Base-by-base conservation (phyloP, 169 alveolate species). In the Plasmodium gonderi region DNA sequence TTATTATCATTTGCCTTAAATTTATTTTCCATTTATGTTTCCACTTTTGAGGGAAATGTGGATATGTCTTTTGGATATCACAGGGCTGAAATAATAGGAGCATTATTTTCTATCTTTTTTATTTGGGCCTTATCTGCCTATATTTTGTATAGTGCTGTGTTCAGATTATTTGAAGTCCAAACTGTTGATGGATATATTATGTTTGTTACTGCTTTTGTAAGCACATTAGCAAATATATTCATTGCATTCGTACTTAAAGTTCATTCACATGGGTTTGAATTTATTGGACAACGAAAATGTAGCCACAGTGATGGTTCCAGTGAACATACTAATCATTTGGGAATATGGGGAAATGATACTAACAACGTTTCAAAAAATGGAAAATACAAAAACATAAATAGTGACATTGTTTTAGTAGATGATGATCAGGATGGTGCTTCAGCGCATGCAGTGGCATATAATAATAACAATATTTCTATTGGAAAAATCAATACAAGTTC, bases 51-150 rank as follows among this genome's bases (percentile, higher is more conserved):
- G 79, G 99, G 99, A 17, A 97, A 97, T 17, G 94, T 94, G 54
- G 93, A 95, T 49, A 95, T 98, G 98, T 96, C 99, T 3, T 98
- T 96, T 91, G 99, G 99, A 7, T 98, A 97, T 81, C 98, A 98
- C 76, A 93, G 99, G 83, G 99, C 99, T 1, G 99, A 98, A 95
- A 97, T 98, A 40, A 91, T 98, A 49, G 99, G 99, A 42, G 99
- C 99, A 20, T 85, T 97, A 17, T 95, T 97, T 42, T 96, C 99
- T 76, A 97, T 98, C 14, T 76, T 97, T 29, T 90, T 98, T 60
- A 98, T 98, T 23, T 98, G 99, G 99, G 98, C 96, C 1, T 91
- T 98, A 80, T 98, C 99, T 45, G 94, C 97, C 4, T 94, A 96
- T 91, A 93, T 98, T n/a, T 94, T 98, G 60, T 95, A 96, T 83